Conservation (phyloP, 2,329 filamentous ascomycete genomes). For the Thelonectria discophora region DNA sequence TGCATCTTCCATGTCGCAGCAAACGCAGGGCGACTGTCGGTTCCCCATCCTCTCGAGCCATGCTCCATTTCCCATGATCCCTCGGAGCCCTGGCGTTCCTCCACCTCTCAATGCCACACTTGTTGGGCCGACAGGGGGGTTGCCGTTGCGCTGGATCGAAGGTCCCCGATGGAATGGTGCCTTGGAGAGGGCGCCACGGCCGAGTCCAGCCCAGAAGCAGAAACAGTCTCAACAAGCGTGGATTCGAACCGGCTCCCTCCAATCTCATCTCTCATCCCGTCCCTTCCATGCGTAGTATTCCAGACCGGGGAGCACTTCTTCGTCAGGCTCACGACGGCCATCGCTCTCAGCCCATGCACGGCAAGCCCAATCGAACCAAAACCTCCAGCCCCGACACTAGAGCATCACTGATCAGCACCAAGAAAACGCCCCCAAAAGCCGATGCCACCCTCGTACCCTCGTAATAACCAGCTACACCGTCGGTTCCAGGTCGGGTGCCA, state of each 20-base stretch:
- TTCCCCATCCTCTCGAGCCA: constrained; percentile 6
- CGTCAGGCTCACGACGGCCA: constrained; percentile 5
- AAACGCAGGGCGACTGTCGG: constrained; percentile 4
- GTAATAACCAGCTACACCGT: constrained; percentile 21
- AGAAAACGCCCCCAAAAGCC: constrained; percentile 16
- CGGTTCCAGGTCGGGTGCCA: constrained; percentile 33
- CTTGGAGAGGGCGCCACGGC: constrained; percentile 18
- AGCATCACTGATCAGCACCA: constrained; percentile 18
- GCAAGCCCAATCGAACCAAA: no score
- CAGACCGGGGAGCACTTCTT: constrained; percentile 3
- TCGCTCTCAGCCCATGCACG: no score
- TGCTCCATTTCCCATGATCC: constrained; percentile 11
- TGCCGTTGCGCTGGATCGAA: constrained; percentile 36
- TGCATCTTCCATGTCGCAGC: constrained; percentile 19
- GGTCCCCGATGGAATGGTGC: constrained; percentile 32
- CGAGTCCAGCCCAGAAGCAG: constrained; percentile 29
- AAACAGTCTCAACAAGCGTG: constrained; percentile 29
- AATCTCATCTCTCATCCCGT: constrained; percentile 10
- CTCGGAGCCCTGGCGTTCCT: constrained; percentile 12
- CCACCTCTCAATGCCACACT: constrained; percentile 30
- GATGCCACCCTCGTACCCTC: constrained; percentile 12
- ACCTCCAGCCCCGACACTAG: constrained; percentile 3
- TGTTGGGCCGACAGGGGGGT: constrained; percentile 29
- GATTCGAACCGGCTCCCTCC: constrained; percentile 18
- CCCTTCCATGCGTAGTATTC: background rate